Evolutionary conservation across 495 filamentous ascomycete species (phyloP), one percentile per base, ranked within the genome.

Genomic region (Neurospora intermedia): DNA sequence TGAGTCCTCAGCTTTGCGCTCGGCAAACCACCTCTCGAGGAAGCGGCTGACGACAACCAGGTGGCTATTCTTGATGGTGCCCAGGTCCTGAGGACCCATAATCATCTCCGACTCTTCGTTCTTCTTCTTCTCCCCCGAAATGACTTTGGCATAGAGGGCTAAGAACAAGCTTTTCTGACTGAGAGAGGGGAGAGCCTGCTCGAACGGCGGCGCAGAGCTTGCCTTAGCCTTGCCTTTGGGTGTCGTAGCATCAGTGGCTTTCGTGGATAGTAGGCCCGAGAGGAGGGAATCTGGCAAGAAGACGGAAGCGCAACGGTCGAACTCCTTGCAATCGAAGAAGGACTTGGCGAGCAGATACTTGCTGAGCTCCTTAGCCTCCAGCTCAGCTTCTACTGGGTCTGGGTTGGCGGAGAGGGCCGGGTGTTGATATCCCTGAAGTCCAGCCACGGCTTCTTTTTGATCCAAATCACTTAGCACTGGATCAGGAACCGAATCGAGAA

Each of bases 21-120:
- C 87, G 6, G 82, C 81, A 73, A 98, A 92, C 90, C 92, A 95
- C 31, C 85, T 85, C 76, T 97, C 89, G 43, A 99, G 81, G 23
- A 89, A 89, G n/a, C 89, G 86, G 15, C 90, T 89, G 18, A 98
- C 87, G 3, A 87, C 87, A 8, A 90, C 84, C 4, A 98, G 81
- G 80, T 98, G 93, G 76, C 91, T 92, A 80, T 99, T 98, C 70
- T 89, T 82, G 6, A 93, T 92, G 62, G 88, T 87, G 0, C 93
- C 94, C 18, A 92, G 89, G 80, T 99, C 96, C 42, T 93, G 88
- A 0, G 96, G 96, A 0, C 96, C 96, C 80, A 99, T 86, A 8
- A 99, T 92, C 93, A 97, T 98, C 83, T 99, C 96, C 38, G 92
- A 92, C 42, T 98, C 96, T 78, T 99, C 96, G 79, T 97, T 91